phyloP scores from a whole-genome alignment of 2,329 filamentous ascomycete genomes.

The Didymella sp. region DNA sequence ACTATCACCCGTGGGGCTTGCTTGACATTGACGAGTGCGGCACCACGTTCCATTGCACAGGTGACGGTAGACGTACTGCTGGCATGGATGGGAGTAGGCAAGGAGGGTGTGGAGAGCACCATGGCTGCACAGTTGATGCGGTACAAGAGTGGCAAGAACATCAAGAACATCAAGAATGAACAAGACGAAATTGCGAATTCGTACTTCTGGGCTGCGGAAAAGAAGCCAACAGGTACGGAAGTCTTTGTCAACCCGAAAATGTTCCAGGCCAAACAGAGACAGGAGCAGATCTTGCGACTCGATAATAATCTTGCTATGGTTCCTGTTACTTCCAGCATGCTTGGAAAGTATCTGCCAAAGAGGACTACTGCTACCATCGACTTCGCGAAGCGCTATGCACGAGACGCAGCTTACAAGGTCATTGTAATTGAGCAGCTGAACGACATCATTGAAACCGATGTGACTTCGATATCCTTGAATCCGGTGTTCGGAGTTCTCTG shows the following conservation, averaged over 20 bases:
- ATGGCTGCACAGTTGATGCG: conserved; percentile 29
- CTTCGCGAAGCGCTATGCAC: conserved; percentile 50
- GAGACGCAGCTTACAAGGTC: conserved; percentile 49
- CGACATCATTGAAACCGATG: conserved; percentile 55
- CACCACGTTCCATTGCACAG: conserved; percentile 48
- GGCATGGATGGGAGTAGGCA: conserved; percentile 54
- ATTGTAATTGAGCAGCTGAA: conserved; percentile 52
- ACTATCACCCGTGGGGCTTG: conserved; percentile 53
- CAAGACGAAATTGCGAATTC: conserved; percentile 22
- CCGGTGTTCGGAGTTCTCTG: conserved; percentile 61
- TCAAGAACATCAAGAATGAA: conserved; percentile 30
- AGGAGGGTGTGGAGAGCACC: conserved; percentile 19
- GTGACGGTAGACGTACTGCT: conserved; percentile 54
- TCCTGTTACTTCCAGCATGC: conserved; percentile 22
- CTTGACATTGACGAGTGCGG: conserved; percentile 40
- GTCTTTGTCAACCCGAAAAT: not conserved
- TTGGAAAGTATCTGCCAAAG: conserved; percentile 48
- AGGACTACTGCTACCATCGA: conserved; percentile 34
- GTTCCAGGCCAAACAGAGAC: not conserved
- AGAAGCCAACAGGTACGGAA: not conserved
- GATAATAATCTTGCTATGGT: conserved; percentile 24
- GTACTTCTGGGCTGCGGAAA: conserved; percentile 28
- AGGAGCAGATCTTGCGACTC: conserved; percentile 6
- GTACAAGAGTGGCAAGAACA: conserved; percentile 25
- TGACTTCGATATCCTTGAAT: conserved; percentile 56